Percentiles rank a stretch among this genome's conserved stretches.
Evolutionary conservation across 768 basidiomycete species (phyloP).

Genomic region (Lentinula raphanica): DNA sequence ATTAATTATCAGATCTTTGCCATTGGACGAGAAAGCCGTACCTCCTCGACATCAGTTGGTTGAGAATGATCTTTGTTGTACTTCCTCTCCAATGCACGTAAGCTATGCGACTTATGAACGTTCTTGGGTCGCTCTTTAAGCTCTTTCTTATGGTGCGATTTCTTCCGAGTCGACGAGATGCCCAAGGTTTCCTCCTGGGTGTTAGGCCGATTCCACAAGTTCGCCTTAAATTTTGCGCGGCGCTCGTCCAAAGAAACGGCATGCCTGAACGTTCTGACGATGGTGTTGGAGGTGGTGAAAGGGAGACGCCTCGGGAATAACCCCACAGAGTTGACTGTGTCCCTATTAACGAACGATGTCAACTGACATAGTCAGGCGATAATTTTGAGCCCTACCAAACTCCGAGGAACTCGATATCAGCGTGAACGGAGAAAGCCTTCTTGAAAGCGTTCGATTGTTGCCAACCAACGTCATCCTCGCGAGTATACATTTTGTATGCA

Average conservation of each 20-base stretch:
- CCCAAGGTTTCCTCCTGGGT: not conserved
- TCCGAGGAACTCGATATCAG: constrained; percentile 49
- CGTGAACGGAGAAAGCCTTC: constrained; percentile 39
- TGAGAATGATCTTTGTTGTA: constrained; percentile 20
- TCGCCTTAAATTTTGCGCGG: constrained; percentile 34
- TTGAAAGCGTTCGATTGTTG: constrained; percentile 43
- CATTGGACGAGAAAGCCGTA: not conserved
- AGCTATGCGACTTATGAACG: not conserved
- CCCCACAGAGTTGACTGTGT: constrained; percentile 14
- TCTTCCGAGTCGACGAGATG: not conserved
- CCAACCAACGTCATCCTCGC: constrained; percentile 20
- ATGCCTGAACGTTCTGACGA: constrained; percentile 35
- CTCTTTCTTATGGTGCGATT: no score
- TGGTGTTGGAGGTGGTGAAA: constrained; percentile 18
- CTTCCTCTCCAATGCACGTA: not conserved
- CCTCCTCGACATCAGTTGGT: constrained; percentile 58
- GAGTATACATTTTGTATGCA: constrained; percentile 53
- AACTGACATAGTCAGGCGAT: no score
- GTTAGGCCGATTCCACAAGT: constrained; percentile 13
- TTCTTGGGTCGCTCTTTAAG: not conserved
- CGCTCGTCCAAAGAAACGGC: constrained; percentile 38
- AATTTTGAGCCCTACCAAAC: constrained; percentile 53
- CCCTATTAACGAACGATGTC: constrained; percentile 5
- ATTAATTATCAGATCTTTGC: not conserved
- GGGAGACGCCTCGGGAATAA: constrained; percentile 11